Evolutionary conservation across 306 rosid species (phyloP).

Genomic region (Potentilla sterilis): DNA sequence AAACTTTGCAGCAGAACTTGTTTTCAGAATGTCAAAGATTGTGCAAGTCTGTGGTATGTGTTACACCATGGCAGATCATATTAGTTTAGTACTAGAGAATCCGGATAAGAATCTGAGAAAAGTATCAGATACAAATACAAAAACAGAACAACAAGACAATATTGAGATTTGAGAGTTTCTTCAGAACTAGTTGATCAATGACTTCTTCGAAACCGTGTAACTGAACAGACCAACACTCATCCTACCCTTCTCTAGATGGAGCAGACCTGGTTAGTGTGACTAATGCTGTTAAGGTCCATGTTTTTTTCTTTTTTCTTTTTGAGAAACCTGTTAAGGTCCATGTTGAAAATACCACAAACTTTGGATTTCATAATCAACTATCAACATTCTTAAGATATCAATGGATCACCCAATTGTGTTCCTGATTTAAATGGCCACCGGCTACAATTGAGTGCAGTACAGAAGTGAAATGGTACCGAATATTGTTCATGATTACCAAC

Average conservation of each 20-base stretch:
- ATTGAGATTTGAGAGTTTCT: not conserved
- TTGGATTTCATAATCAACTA: not conserved
- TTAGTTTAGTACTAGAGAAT: not conserved
- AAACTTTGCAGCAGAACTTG: too few species aligned
- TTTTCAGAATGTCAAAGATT: not conserved
- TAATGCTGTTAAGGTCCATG: conserved; percentile 3
- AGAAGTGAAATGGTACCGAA: not conserved
- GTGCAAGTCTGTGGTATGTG: not conserved
- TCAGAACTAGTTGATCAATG: not conserved
- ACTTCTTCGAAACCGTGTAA: not conserved
- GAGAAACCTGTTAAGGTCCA: not conserved
- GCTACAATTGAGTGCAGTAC: not conserved
- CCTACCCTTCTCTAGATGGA: not conserved
- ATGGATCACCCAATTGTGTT: not conserved
- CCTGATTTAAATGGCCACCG: not conserved
- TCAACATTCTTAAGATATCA: not conserved
- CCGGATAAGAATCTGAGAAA: not conserved
- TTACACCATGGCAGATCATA: not conserved
- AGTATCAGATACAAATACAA: not conserved
- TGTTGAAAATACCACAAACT: not conserved
- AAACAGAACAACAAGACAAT: not conserved
- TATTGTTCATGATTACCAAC: not conserved
- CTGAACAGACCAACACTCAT: not conserved
- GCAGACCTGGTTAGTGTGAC: not conserved
- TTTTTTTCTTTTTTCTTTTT: too few species aligned